A percentile compares a stretch with the other conserved stretches of the same genome.
phyloP scores from a whole-genome alignment of 2,329 filamentous ascomycete species.

The Alternaria solani region DNA sequence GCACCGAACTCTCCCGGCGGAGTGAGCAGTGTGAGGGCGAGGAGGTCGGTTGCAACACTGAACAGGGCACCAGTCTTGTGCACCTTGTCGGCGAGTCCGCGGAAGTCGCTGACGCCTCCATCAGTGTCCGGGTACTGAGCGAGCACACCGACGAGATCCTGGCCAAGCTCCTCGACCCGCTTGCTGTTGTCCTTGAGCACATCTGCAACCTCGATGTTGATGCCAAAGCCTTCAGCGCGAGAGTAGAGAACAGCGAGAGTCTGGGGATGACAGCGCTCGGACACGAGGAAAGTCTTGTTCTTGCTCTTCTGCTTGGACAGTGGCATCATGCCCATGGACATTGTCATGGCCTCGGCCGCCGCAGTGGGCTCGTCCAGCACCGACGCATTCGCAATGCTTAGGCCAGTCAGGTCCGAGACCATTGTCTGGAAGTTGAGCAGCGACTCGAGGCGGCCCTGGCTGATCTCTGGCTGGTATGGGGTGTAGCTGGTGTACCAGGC shows the following conservation, averaged over 20 bases:
- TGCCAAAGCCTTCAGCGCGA: slow-evolving; percentile 89
- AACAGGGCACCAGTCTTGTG: slow-evolving; percentile 82
- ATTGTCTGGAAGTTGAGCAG: slow-evolving; percentile 96
- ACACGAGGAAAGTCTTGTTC: slow-evolving; percentile 85
- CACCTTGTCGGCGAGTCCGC: slow-evolving; percentile 74
- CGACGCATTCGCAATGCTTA: slow-evolving; percentile 90
- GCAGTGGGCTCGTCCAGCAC: slow-evolving; percentile 91
- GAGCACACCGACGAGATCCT: slow-evolving; percentile 85
- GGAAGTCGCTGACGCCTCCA: slow-evolving; percentile 80
- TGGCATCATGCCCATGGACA: slow-evolving; percentile 81
- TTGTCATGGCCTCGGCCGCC: slow-evolving; percentile 93
- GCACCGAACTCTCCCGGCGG: slow-evolving; percentile 94
- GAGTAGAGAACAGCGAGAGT: slow-evolving; percentile 84
- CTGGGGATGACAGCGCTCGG: slow-evolving; percentile 81
- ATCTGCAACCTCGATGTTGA: slow-evolving; percentile 77
- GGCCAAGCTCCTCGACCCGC: slow-evolving; percentile 75
- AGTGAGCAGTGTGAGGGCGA: slow-evolving; percentile 85
- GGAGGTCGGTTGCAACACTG: slow-evolving; percentile 86
- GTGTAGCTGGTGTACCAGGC: slow-evolving; percentile 99
- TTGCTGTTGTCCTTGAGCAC: slow-evolving; percentile 71
- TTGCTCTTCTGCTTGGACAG: slow-evolving; percentile 73
- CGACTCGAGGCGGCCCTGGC: slow-evolving; percentile 90
- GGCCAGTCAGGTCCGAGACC: slow-evolving; percentile 84
- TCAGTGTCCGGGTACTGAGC: slow-evolving; percentile 95
- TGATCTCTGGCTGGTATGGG: slow-evolving; percentile 96